Conservation (phyloP, 768 basidiomycete genomes). For the Gymnopilus junonius region DNA sequence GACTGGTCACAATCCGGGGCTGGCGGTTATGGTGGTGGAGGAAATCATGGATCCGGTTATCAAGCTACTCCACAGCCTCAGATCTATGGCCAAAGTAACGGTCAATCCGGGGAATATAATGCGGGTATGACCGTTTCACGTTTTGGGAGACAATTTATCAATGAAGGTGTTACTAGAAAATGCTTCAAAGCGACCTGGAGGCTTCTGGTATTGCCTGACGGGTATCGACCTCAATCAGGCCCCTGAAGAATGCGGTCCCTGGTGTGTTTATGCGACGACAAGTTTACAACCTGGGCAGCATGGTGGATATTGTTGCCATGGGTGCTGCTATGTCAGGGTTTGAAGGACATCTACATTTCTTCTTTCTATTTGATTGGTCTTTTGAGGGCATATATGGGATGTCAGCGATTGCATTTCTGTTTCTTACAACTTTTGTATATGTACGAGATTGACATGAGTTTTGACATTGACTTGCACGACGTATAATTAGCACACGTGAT, state of each 20-base stretch:
- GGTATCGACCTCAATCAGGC: neutral
- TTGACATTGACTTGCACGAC: neutral
- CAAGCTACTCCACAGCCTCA: neutral
- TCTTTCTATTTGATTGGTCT: neutral
- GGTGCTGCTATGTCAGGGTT: neutral
- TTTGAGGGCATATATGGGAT: neutral
- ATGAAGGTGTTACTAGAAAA: neutral
- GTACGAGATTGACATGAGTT: neutral
- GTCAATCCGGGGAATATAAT: neutral
- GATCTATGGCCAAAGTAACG: neutral
- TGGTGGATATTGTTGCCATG: neutral
- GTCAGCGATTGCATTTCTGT: neutral
- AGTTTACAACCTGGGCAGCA: neutral
- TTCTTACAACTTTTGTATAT: too few species aligned
- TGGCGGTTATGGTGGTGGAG: neutral
- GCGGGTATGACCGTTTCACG: neutral
- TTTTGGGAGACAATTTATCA: too few species aligned
- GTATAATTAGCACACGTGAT: neutral
- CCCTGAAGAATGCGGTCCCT: neutral
- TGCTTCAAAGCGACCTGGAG: neutral
- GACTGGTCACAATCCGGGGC: neutral
- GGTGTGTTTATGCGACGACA: constrained; percentile 4
- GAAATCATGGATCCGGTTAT: neutral
- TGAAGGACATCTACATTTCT: neutral
- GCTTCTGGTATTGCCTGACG: constrained; percentile 5